Conservation (phyloP, 192 early-diverging fungal species). For the Spinellus fusiger region DNA sequence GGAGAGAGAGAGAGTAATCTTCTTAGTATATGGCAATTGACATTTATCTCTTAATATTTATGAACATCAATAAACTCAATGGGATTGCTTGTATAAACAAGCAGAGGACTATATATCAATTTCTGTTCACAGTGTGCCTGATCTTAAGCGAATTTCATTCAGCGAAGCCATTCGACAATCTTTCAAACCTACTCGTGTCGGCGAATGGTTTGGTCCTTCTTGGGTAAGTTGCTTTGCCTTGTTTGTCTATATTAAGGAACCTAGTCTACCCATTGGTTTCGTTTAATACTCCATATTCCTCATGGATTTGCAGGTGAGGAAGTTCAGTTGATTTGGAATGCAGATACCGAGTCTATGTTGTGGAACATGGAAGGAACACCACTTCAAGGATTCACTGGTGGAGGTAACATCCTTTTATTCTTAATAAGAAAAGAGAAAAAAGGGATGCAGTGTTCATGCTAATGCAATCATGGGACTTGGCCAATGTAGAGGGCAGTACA, state of each 20-base stretch:
- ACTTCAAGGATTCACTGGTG: constrained; percentile 87
- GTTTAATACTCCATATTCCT: constrained; percentile 68
- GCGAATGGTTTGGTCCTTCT: constrained; percentile 79
- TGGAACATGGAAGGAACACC: constrained; percentile 80
- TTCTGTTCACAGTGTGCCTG: constrained; percentile 60
- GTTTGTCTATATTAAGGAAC: constrained; percentile 1
- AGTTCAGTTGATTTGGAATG: constrained; percentile 85
- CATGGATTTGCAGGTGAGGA: constrained; percentile 52
- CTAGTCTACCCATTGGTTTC: constrained; percentile 74
- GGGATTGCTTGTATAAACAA: neutral
- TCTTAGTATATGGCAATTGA: too few species aligned
- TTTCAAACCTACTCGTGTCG: constrained; percentile 63
- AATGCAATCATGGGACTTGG: neutral
- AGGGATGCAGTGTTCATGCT: neutral
- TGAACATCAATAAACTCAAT: neutral
- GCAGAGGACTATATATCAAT: constrained; percentile 48
- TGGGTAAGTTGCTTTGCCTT: constrained; percentile 42
- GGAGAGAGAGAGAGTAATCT: too few species aligned
- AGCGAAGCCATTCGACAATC: constrained; percentile 64
- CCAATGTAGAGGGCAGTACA: constrained; percentile 29
- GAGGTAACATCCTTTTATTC: constrained; percentile 40
- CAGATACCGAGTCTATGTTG: constrained; percentile 84
- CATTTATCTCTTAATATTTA: constrained; percentile 19
- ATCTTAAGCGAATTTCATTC: constrained; percentile 66
- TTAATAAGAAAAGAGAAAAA: neutral